Evolutionary conservation across 2,329 filamentous ascomycete genomes (phyloP).

Genomic region (Neonectria neomacrospora): DNA sequence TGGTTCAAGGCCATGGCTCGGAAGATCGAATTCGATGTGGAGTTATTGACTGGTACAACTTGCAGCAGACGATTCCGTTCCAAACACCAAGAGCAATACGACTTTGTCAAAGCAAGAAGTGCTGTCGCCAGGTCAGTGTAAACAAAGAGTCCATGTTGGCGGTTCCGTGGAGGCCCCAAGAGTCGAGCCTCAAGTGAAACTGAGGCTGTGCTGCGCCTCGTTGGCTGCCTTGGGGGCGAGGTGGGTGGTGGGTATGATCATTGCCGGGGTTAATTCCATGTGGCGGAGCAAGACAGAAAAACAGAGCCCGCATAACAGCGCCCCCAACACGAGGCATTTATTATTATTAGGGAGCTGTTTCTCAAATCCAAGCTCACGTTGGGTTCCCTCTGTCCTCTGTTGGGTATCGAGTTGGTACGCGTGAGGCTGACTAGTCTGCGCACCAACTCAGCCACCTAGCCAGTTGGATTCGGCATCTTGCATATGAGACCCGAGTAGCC

Average conservation of each 20-base stretch:
- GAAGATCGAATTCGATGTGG: no score
- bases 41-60: no score
- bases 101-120: not conserved
- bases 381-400: not conserved
- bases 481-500: not conserved
- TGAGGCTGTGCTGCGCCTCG: not conserved
- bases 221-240: not conserved
- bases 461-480: not conserved
- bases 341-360: not conserved
- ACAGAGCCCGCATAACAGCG: not conserved
- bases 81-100: not conserved
- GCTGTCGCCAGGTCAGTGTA: not conserved
- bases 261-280: not conserved
- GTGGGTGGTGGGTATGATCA: not conserved
- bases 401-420: not conserved
- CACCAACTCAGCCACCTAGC: not conserved
- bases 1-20: not conserved
- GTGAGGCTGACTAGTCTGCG: not conserved
- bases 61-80: not conserved
- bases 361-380: not conserved
- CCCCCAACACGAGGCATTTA: constrained; percentile 1
- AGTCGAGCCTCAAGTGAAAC: not conserved
- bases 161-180: not conserved
- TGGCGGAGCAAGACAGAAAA: not conserved
- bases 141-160: not conserved